Percentiles rank a stretch among this genome's conserved stretches.
phyloP scores from a whole-genome alignment of 2,329 filamentous ascomycete genomes.

The Pseudogymnoascus sp. region DNA sequence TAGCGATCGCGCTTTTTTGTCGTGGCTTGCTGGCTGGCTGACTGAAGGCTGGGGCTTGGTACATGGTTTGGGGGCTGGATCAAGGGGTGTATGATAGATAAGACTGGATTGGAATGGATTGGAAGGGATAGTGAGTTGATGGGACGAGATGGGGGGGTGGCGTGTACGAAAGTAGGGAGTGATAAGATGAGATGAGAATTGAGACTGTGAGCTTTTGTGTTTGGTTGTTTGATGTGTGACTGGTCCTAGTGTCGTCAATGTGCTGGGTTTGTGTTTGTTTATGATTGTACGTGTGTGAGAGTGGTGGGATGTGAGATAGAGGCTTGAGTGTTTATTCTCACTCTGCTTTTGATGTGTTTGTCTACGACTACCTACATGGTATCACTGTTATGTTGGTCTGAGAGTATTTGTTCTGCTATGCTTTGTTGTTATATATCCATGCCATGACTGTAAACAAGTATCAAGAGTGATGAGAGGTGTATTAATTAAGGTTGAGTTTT shows the following conservation, averaged over 20 bases:
- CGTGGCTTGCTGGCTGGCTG: background rate
- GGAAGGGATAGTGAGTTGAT: background rate
- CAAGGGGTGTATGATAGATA: background rate
- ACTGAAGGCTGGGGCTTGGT: background rate
- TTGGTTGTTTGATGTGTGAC: background rate
- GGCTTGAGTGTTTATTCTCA: no score
- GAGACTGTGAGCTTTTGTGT: background rate
- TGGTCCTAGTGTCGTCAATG: no score
- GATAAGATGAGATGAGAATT: background rate
- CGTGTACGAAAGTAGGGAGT: background rate
- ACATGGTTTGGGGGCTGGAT: background rate
- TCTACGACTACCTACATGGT: no score
- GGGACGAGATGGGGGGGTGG: background rate
- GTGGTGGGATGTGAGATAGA: no score
- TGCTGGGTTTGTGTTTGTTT: background rate
- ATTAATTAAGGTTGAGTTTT: no score
- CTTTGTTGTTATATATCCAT: no score
- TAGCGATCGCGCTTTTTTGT: background rate
- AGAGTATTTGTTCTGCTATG: no score
- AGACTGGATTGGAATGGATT: background rate
- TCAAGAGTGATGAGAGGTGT: no score
- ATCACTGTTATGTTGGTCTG: no score
- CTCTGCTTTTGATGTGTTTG: no score
- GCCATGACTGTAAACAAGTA: no score
- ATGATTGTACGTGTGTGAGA: background rate